phyloP scores from a whole-genome alignment of 495 filamentous ascomycete genomes.

The Pseudevernia furfuracea region DNA sequence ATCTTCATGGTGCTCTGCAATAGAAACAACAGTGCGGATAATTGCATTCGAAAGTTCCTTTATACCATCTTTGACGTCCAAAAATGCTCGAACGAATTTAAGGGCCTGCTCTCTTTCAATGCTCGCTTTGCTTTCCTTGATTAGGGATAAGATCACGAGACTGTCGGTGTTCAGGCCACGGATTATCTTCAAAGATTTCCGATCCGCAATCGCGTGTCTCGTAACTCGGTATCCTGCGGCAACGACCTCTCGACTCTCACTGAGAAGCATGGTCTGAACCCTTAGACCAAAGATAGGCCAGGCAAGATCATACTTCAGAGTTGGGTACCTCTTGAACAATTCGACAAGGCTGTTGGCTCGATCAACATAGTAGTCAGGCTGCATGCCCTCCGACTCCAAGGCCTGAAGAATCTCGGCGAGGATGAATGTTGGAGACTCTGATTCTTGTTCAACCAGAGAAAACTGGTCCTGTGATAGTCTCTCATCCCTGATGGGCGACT shows the following conservation, averaged over 20 bases:
- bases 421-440: conserved; percentile 84
- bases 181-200: conserved; percentile 80
- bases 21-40: conserved; percentile 76
- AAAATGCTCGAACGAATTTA: conserved; percentile 91
- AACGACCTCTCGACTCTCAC: conserved; percentile 89
- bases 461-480: conserved; percentile 36
- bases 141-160: conserved; percentile 80
- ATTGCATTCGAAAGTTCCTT: conserved; percentile 79
- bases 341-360: conserved; percentile 85
- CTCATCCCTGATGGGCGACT: conserved; percentile 55
- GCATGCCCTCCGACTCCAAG: conserved; percentile 76
- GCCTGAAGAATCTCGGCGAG: conserved; percentile 82
- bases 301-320: conserved; percentile 88
- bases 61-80: conserved; percentile 91
- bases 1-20: conserved; percentile 85
- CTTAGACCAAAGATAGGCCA: conserved; percentile 91
- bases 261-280: conserved; percentile 90
- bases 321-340: conserved; percentile 85
- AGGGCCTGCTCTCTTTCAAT: conserved; percentile 94
- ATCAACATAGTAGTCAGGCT: conserved; percentile 88
- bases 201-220: conserved; percentile 88
- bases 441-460: conserved; percentile 51
- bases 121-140: conserved; percentile 90
- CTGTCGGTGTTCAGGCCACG: conserved; percentile 83
- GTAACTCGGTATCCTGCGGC: conserved; percentile 90